phyloP scores from a whole-genome alignment of 306 rosid species.

The Oxytropis ochrocephala region DNA sequence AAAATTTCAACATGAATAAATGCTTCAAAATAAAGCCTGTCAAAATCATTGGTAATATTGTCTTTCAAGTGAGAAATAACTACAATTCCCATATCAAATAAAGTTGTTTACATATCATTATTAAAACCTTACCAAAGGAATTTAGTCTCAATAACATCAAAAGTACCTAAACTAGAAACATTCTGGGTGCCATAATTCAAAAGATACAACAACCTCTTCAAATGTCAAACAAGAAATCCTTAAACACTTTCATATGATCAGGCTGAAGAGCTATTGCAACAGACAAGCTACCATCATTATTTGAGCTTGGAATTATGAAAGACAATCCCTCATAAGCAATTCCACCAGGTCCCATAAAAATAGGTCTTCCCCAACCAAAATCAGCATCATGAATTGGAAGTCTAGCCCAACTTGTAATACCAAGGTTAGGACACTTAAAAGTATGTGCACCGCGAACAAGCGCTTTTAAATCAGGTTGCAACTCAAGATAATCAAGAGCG shows the following conservation, averaged over 20 bases:
- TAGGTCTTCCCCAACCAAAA: constrained; percentile 95
- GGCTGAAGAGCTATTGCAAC: constrained; percentile 58
- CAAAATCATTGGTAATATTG: not conserved
- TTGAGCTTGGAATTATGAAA: constrained; percentile 60
- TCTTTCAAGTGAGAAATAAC: not conserved
- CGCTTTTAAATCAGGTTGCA: constrained; percentile 76
- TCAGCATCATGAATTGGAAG: constrained; percentile 91
- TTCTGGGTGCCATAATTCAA: not conserved
- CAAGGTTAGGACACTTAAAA: constrained; percentile 86
- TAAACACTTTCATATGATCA: constrained; percentile 55
- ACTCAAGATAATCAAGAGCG: constrained; percentile 75
- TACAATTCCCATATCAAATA: not conserved
- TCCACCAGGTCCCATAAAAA: constrained; percentile 97
- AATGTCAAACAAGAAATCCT: constrained; percentile 43
- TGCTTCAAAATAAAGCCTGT: not conserved
- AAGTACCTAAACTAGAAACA: constrained; percentile 14
- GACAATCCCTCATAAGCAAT: constrained; percentile 77
- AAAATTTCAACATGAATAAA: not conserved
- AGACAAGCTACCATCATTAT: constrained; percentile 58
- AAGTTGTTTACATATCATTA: constrained; percentile 17
- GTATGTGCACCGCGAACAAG: constrained; percentile 80
- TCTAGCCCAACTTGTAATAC: constrained; percentile 89
- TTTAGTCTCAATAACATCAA: not conserved
- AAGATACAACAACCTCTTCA: constrained; percentile 13
- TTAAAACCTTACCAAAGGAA: not conserved